These are phyloP conservation scores for Talaromyces thailandensis DNA, from an alignment of 495 filamentous ascomycete genomes.

Conservation along the genomic window DNA sequence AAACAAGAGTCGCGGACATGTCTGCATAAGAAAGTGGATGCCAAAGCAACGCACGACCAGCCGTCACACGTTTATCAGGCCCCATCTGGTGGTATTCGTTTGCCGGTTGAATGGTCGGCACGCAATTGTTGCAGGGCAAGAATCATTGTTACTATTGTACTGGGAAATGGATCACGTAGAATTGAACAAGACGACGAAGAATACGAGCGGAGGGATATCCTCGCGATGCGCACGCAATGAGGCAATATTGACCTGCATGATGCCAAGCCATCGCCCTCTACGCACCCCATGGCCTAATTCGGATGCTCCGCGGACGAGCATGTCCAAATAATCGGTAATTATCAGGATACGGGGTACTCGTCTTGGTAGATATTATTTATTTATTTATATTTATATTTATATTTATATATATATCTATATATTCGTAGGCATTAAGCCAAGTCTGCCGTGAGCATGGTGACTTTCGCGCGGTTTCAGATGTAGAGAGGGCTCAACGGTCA, in stretches of 20 bases:
- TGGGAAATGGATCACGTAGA: background rate
- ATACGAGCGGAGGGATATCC: background rate
- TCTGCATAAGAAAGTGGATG: background rate
- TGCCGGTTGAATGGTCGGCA: background rate
- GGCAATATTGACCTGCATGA: conserved; percentile 1
- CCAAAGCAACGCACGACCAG: background rate
- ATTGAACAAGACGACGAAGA: background rate
- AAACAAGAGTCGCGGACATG: background rate
- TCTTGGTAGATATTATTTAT: background rate
- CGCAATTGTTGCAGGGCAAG: background rate
- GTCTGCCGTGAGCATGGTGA: background rate
- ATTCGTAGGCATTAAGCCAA: background rate
- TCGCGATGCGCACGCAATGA: background rate
- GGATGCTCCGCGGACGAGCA: background rate
- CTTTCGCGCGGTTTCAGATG: background rate
- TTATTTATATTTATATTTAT: too few species aligned
- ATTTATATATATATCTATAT: too few species aligned
- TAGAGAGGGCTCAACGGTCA: background rate
- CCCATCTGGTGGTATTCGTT: background rate
- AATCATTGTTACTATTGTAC: background rate
- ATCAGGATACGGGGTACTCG: background rate
- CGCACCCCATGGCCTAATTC: background rate
- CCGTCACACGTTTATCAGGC: background rate
- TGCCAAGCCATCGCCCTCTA: background rate
- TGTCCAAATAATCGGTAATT: background rate